phyloP scores from a whole-genome alignment of 192 early-diverging fungal genomes.

The Backusella morwellensis region DNA sequence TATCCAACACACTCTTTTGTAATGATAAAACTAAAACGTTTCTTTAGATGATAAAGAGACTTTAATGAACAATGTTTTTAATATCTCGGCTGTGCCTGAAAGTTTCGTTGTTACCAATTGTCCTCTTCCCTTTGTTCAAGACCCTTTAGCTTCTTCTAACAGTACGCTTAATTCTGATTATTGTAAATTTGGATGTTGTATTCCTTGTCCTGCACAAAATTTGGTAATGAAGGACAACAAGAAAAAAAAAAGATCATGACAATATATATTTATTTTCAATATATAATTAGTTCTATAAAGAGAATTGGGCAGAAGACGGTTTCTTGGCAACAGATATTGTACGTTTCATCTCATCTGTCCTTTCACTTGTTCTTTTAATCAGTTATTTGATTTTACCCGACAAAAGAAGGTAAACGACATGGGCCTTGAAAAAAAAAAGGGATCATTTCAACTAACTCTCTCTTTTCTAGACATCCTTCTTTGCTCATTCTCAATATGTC shows the following conservation, averaged over 20 bases:
- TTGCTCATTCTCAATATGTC: conserved; percentile 47
- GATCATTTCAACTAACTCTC: background rate
- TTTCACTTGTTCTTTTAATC: conserved; percentile 40
- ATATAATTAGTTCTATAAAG: conserved; percentile 36
- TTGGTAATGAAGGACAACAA: conserved; percentile 1
- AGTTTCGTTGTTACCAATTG: conserved; percentile 29
- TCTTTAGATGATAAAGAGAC: background rate
- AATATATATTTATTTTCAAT: no score
- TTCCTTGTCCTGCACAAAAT: conserved; percentile 54
- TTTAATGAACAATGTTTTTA: background rate
- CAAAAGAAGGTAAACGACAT: conserved; percentile 37
- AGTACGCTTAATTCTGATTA: conserved; percentile 16
- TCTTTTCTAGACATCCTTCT: conserved; percentile 36
- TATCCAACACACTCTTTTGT: background rate
- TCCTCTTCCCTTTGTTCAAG: conserved; percentile 39
- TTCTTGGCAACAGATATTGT: conserved; percentile 46
- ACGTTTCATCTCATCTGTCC: conserved; percentile 39
- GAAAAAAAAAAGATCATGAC: no score
- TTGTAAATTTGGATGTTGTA: conserved; percentile 49
- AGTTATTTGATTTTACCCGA: conserved; percentile 48
- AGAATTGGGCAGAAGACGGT: conserved; percentile 37
- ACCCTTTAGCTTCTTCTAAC: conserved; percentile 23
- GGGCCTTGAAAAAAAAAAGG: background rate
- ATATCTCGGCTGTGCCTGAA: conserved; percentile 20
- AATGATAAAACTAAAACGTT: background rate